Evolutionary conservation across 1,284 basidiomycete species (phyloP), one percentile per base, ranked within the genome.

Genomic region (Ceraceosorus guamensis): DNA sequence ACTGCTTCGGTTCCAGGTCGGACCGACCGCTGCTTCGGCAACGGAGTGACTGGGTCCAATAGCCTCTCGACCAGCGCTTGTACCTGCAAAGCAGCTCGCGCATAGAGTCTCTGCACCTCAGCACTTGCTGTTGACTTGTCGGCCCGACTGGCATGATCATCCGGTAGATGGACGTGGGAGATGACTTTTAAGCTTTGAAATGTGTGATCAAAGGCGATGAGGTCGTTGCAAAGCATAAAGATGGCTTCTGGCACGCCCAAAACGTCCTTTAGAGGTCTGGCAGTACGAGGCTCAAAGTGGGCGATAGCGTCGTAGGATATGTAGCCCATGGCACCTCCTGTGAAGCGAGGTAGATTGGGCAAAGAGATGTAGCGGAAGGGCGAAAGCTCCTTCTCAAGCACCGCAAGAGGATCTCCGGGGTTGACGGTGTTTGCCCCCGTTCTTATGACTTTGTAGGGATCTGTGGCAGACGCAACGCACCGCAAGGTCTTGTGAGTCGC

Each of bases 241-340:
- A 92, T 83, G 14, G 91, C 87, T 77, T 99, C 95, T 4, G 95
- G 95, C 53, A 98, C 88, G 18, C 83, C 82, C 11, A 85, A 79
- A 63, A 95, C 90, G 57, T 83, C 82, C 50, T 88, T 81, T 24
- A 85, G 80, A 78, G 89, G 91, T 55, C 93, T 89, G 57, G 68
- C 71, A 10, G 76, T 76, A 24, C 61, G 55, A 3, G 76, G 76
- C 78, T 99, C 95, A 72, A 99, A 99, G 78, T 98, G 87, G 63
- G 88, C 87, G 55, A 99, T 85, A 75, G 89, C 90, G 76, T 99
- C 95, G 79, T 93, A 99, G 11, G 89, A 84, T 66, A 98, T 90
- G 79, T 96, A 98, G 46, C 95, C 95, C 70, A 98, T 90, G 0
- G 93, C 93, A 52, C 95, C 95, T 50, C 95, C 95, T 32, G 93